phyloP scores from a whole-genome alignment of 495 filamentous ascomycete genomes.

The Aspergillus heteromorphus region DNA sequence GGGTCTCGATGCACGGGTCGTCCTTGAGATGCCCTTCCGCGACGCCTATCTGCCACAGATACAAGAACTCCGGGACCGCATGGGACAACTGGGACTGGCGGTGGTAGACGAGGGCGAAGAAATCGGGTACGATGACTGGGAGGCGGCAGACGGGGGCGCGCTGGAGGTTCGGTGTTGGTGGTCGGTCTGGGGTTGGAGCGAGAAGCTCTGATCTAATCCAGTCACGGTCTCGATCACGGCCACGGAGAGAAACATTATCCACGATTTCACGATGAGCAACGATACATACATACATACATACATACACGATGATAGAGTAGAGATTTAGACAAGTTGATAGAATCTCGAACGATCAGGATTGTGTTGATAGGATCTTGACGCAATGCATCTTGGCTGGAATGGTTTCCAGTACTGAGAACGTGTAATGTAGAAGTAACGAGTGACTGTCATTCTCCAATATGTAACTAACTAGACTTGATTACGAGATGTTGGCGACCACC shows the following conservation, averaged over 20 bases:
- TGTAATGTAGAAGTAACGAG: too few species aligned
- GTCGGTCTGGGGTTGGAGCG: conserved; percentile 55
- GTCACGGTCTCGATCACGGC: not conserved
- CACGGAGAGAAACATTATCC: conserved; percentile 2
- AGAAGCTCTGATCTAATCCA: conserved; percentile 30
- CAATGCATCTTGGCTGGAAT: not conserved
- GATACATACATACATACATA: conserved; percentile 22
- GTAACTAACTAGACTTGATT: too few species aligned
- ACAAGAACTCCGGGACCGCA: conserved; percentile 47
- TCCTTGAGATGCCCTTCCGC: conserved; percentile 62
- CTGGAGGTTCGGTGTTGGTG: conserved; percentile 62
- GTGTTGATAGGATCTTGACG: not conserved
- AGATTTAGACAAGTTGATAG: conserved; percentile 22
- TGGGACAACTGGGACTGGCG: conserved; percentile 48
- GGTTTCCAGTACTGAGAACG: too few species aligned
- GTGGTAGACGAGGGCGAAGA: conserved; percentile 58
- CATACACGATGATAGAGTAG: conserved; percentile 20
- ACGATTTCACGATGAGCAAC: conserved; percentile 27
- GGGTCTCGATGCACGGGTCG: conserved; percentile 42
- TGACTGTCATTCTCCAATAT: too few species aligned
- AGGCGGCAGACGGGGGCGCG: conserved; percentile 39
- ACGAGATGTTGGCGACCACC: too few species aligned
- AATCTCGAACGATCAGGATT: not conserved
- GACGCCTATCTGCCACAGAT: conserved; percentile 51
- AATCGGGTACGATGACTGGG: conserved; percentile 68